Base-by-base conservation (phyloP, 176 grass and related monocot genomes). In the Musa itinerans region DNA sequence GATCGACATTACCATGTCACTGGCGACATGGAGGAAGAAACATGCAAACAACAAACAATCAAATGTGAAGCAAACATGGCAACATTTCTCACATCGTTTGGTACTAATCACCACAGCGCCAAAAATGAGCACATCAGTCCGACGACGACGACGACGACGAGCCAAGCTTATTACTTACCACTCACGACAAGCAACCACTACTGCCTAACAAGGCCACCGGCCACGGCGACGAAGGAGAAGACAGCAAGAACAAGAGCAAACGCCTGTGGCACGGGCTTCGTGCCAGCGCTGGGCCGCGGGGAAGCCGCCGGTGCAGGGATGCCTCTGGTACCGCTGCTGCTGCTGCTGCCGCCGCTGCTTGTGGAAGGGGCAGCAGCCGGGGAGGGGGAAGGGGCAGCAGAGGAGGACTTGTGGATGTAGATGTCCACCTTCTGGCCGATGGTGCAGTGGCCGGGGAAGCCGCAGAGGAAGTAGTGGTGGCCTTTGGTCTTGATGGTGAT, bases 381-480 rank as follows among this genome's bases (percentile, higher is more conserved):
- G 11, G 68, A 48, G 1, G 17, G 9, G 68, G 68, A 70, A 70
- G 68, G 68, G 68, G 68, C 17, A 51, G 34, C 17, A 22, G 48
- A 70, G 68, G 68, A 70, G 19, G 48, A 7, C 7, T 50, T 50
- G 25, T 48, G 16, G 9, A 50, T 8, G 4, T 50, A 20, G 17
- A 70, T 70, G 9, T 70, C 68, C 17, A 70, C 68, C 68, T 50
- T 49, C 48, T 70, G 68, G 15, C 68, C 68, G 17, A 1, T 0
- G 9, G 10, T 17, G 48, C 68, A 70, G 20, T 70, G 68, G 48
- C 17, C 43, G 17, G 48, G 68, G 17, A 51, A 51, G 48, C 68
- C 68, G n/a, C 68, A 70, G 43, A 70, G 19, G 68, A 70, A 70
- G 68, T 51, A 70, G 43, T 52, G 19, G 68, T 70, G 68, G 19